Evolutionary conservation across 2,329 filamentous ascomycete genomes (phyloP).

Genomic region (Penicillium verrucosum): DNA sequence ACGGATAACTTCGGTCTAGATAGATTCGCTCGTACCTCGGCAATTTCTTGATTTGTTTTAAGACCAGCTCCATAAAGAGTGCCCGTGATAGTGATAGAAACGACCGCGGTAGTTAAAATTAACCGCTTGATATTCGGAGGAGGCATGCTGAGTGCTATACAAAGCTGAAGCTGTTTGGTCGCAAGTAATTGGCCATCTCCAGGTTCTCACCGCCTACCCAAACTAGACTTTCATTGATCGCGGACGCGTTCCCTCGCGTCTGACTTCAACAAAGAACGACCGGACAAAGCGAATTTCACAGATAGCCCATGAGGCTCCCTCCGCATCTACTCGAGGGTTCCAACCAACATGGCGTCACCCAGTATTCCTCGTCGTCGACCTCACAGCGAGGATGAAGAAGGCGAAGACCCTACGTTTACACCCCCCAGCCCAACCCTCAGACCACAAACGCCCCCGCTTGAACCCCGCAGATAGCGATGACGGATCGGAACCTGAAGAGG

Average conservation of each 20-base stretch:
- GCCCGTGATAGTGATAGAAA: constrained; percentile 56
- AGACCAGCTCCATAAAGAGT: constrained; percentile 59
- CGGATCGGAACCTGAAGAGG: constrained; percentile 10
- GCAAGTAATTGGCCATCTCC: constrained; percentile 11
- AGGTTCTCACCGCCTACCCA: constrained; percentile 25
- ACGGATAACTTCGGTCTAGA: neutral
- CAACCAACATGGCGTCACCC: constrained; percentile 28
- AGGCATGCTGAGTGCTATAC: constrained; percentile 22
- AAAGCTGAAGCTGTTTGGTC: constrained; percentile 1
- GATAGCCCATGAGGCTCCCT: constrained; percentile 4
- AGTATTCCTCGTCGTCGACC: constrained; percentile 30
- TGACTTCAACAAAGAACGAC: constrained; percentile 8
- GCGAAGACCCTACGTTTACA: constrained; percentile 19
- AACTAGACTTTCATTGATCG: constrained; percentile 18
- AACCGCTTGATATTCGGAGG: constrained; percentile 46
- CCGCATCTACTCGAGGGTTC: neutral
- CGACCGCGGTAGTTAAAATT: constrained; percentile 54
- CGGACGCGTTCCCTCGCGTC: constrained; percentile 27
- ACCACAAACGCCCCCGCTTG: constrained; percentile 34
- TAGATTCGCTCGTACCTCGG: constrained; percentile 44
- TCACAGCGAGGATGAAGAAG: constrained; percentile 28
- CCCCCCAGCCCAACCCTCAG: constrained; percentile 27
- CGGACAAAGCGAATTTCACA: constrained; percentile 1
- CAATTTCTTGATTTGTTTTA: constrained; percentile 52
- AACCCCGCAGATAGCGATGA: constrained; percentile 22